Percentiles rank a stretch among this genome's conserved stretches.
Conservation (phyloP, 2,329 filamentous ascomycete species). For the Calycina herbarum region DNA sequence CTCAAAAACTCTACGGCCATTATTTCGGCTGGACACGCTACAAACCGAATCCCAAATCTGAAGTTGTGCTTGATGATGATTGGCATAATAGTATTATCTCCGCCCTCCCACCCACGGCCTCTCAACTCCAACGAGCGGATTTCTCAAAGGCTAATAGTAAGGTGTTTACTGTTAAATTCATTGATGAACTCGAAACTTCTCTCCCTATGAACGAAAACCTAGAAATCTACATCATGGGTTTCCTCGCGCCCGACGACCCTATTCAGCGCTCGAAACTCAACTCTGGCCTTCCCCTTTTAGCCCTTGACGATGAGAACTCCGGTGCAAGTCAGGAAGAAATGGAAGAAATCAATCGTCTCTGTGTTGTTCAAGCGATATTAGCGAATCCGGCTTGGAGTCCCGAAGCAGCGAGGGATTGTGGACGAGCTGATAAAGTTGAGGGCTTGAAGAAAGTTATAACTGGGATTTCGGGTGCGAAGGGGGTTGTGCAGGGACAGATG, state of each 20-base stretch:
- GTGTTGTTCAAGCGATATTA: conserved; percentile 40
- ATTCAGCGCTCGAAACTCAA: conserved; percentile 44
- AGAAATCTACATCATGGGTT: conserved; percentile 60
- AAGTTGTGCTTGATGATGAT: conserved; percentile 32
- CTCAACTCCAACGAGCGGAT: conserved; percentile 25
- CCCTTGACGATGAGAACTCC: conserved; percentile 15
- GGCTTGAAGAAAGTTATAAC: neutral
- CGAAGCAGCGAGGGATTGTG: conserved; percentile 24
- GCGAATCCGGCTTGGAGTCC: conserved; percentile 42
- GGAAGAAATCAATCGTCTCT: conserved; percentile 42
- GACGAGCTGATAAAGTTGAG: neutral
- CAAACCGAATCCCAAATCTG: conserved; percentile 35
- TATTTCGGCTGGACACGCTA: conserved; percentile 65
- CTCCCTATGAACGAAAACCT: conserved; percentile 47
- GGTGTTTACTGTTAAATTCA: conserved; percentile 54
- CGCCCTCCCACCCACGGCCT: conserved; percentile 50
- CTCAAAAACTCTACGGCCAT: conserved; percentile 56
- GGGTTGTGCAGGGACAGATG: neutral
- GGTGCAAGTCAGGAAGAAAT: conserved; percentile 39
- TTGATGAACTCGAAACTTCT: conserved; percentile 49
- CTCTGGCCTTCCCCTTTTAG: conserved; percentile 37
- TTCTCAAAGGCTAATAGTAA: conserved; percentile 48
- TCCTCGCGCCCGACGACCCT: conserved; percentile 47
- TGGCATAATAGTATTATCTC: conserved; percentile 64
- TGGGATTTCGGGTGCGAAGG: neutral